Evolutionary conservation across 2,329 filamentous ascomycete genomes (phyloP), one percentile per base, ranked within the genome.

Genomic region (Xylaria sp.): DNA sequence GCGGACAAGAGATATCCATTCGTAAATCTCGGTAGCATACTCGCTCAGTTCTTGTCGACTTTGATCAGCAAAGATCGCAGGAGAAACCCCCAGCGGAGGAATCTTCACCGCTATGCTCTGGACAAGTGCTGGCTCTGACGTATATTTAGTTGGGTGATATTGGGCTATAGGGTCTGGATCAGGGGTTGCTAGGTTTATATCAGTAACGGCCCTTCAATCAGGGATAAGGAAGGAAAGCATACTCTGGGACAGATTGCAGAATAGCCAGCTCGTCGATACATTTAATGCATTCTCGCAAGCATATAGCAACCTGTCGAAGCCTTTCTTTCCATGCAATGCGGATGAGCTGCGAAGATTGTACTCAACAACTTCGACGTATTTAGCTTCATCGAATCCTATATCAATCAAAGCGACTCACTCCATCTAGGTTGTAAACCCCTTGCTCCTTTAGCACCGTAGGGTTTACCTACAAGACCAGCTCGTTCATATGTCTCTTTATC

Each of bases 311-410:
- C 93, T 86, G 71, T 94, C 91, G 75, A 97, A 97, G 0, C 90
- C 91, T 72, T 92, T 94, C 79, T 94, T 96, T 3, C 94, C 94
- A 63, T 90, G 91, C 8, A 93, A 79, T 93, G 97, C 97, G 0
- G 90, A 90, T 0, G 90, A 87, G 5, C 86, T 83, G 20, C 90
- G 88, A 33, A 99, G 86, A 68, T 98, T 90, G 60, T 92, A 84
- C 74, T 95, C 89, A 55, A 98, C 88, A 33, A 91, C 92, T 96
- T 66, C 20, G 15, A 13, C 39, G 13, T 9, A 51, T 69, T 83
- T 67, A 83, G 78, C 46, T 62, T 61, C 51, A 52, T 56, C 2
- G 4, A 28, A 23, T 46, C 25, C 20, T 12, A 54, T 70, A 36
- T 66, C 55, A 59, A 10, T 46, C 49, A 13, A 33, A 33, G 28